Evolutionary conservation across 2,329 filamentous ascomycete species (phyloP).

Genomic region (Tolypocladium amazonense): DNA sequence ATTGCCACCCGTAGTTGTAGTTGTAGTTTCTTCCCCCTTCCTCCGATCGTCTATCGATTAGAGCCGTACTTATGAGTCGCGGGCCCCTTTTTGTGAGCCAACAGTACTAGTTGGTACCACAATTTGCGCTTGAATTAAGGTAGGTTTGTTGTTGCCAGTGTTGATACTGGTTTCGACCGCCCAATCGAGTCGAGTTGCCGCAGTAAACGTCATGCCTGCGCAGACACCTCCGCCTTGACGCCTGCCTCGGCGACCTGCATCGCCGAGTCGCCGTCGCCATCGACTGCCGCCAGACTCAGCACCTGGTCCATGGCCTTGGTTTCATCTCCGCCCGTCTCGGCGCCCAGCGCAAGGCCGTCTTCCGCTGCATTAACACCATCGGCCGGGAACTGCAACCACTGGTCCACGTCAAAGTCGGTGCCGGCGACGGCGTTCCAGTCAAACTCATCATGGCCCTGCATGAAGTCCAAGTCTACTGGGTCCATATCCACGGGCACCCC

Average conservation of each 20-base stretch:
- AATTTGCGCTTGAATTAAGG: neutral
- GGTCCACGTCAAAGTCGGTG: conserved; percentile 46
- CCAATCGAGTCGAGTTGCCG: neutral
- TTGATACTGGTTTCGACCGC: neutral
- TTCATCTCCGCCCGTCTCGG: conserved; percentile 7
- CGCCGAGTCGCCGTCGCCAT: conserved; percentile 12
- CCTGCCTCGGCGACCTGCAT: conserved; percentile 2
- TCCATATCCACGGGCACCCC: conserved; percentile 23
- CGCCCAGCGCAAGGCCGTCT: conserved; percentile 11
- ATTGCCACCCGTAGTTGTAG: neutral
- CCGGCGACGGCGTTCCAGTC: conserved; percentile 43
- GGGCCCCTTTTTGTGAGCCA: neutral
- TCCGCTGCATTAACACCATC: conserved; percentile 32
- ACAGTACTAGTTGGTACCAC: neutral
- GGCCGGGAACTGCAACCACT: conserved; percentile 47
- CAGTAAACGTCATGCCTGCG: neutral
- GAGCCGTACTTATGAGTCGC: neutral
- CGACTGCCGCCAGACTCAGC: conserved; percentile 17
- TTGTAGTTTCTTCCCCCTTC: neutral
- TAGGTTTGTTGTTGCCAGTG: neutral
- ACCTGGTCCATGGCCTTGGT: conserved; percentile 17
- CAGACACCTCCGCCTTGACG: neutral
- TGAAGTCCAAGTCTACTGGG: conserved; percentile 34
- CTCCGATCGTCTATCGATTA: neutral
- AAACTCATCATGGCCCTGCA: conserved; percentile 36